A percentile compares a stretch with the other conserved stretches of the same genome.
Evolutionary conservation across 176 grass and related monocot genomes (phyloP).

Genomic region (Chrysopogon serrulatus): DNA sequence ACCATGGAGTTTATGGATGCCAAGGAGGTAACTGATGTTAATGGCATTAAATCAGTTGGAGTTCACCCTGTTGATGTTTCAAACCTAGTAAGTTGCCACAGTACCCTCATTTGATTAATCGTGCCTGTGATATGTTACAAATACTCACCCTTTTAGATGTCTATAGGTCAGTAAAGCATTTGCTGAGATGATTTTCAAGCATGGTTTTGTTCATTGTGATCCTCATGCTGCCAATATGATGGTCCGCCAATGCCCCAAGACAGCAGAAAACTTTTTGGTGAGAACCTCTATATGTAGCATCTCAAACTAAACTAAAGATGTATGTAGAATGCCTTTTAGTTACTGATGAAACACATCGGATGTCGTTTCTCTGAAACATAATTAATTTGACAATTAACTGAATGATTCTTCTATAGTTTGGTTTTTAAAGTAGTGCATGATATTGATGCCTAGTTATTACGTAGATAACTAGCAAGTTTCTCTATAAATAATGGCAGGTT

Average conservation of each 20-base stretch:
- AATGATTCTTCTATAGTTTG: neutral
- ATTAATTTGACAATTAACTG: neutral
- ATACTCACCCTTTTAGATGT: conserved; percentile 26
- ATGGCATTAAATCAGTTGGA: conserved; percentile 61
- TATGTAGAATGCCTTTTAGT: neutral
- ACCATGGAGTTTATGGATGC: conserved; percentile 98
- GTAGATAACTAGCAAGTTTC: conserved; percentile 9
- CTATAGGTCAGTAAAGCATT: conserved; percentile 77
- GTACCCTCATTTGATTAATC: neutral
- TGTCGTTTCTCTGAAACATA: neutral
- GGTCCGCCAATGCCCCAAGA: conserved; percentile 69
- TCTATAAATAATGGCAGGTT: neutral
- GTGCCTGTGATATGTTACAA: neutral
- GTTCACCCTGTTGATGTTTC: conserved; percentile 78
- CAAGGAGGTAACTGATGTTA: conserved; percentile 89
- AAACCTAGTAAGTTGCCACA: conserved; percentile 64
- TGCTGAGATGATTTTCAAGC: conserved; percentile 99
- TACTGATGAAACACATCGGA: neutral
- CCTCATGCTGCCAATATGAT: conserved; percentile 99
- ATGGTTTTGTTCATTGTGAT: conserved; percentile 98
- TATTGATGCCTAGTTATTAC: neutral
- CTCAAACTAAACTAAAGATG: neutral
- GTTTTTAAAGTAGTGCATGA: neutral
- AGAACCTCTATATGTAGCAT: conserved; percentile 18
- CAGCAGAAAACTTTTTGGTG: conserved; percentile 53